These are phyloP conservation scores for Clarireedia paspali DNA, from an alignment of 2,329 filamentous ascomycete genomes.

Conservation along the genomic window DNA sequence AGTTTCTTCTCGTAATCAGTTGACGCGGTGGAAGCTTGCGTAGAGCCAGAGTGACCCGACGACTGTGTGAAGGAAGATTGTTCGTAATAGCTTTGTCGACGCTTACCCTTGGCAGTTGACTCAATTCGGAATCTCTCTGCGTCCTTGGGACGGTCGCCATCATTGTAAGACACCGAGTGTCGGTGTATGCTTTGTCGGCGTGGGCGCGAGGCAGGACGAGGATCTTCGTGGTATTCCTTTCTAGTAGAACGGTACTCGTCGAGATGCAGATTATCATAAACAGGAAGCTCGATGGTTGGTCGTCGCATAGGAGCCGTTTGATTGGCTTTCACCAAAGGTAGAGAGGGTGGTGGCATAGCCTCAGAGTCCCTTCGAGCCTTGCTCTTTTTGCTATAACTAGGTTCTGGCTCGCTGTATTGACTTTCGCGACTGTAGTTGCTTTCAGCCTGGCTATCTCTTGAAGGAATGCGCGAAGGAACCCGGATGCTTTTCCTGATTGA, in stretches of 20 bases:
- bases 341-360: conserved; percentile 24
- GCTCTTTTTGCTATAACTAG: conserved; percentile 7
- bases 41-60: not conserved
- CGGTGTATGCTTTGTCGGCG: conserved; percentile 21
- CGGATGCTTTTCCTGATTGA: conserved; percentile 4
- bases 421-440: conserved; percentile 8
- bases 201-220: conserved; percentile 8
- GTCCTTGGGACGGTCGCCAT: conserved; percentile 9
- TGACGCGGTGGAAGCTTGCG: conserved; percentile 2
- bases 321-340: not conserved
- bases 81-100: conserved; percentile 24
- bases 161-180: conserved; percentile 26
- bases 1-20: conserved; percentile 38
- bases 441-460: not conserved
- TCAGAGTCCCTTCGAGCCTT: conserved; percentile 15
- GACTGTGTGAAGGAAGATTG: conserved; percentile 8
- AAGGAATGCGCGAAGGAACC: not conserved
- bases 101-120: conserved; percentile 21
- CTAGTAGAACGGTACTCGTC: not conserved
- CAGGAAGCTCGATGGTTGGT: not conserved
- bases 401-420: conserved; percentile 4
- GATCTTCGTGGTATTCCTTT: not conserved
- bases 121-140: conserved; percentile 17
- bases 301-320: not conserved
- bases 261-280: not conserved